Evolutionary conservation across 148 eudicot genomes (phyloP).

Genomic region (Agrostemma githago): DNA sequence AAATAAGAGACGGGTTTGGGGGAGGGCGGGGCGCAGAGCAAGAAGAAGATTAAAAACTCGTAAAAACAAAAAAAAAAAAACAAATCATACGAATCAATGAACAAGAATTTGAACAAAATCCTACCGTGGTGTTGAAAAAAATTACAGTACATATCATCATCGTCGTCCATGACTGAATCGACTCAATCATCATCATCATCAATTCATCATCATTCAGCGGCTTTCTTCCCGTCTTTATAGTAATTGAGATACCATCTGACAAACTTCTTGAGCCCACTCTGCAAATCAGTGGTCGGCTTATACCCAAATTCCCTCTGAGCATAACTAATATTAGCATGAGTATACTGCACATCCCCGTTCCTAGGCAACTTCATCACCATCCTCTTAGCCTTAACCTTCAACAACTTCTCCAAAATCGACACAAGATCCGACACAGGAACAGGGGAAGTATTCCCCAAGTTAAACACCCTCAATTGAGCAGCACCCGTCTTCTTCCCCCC

Average conservation of each 20-base stretch:
- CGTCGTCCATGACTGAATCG: slow-evolving; percentile 29
- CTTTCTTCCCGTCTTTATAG: slow-evolving; percentile 56
- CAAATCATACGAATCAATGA: slow-evolving; percentile 53
- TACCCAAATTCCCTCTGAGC: slow-evolving; percentile 75
- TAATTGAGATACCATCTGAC: slow-evolving; percentile 71
- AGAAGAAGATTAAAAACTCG: slow-evolving; percentile 24
- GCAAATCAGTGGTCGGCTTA: slow-evolving; percentile 67
- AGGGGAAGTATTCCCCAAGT: slow-evolving; percentile 85
- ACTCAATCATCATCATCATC: not conserved
- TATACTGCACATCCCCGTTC: slow-evolving; percentile 75
- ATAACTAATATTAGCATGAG: slow-evolving; percentile 71
- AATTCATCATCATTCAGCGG: slow-evolving; percentile 47
- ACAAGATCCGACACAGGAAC: slow-evolving; percentile 81
- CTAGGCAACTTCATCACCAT: slow-evolving; percentile 62
- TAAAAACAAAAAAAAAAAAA: slow-evolving; percentile 30
- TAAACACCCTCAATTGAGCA: slow-evolving; percentile 69
- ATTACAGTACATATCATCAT: slow-evolving; percentile 4
- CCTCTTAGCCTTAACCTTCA: slow-evolving; percentile 73
- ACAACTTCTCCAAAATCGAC: slow-evolving; percentile 59
- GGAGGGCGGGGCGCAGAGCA: not conserved
- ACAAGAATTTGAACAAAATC: slow-evolving; percentile 38
- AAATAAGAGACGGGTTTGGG: slow-evolving; percentile 32
- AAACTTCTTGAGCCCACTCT: slow-evolving; percentile 71
- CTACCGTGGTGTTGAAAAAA: slow-evolving; percentile 31
- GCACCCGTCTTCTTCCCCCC: slow-evolving; percentile 72